Evolutionary conservation across 352 stramenopile species (phyloP).

Genomic region (Pythium aristosporum): DNA sequence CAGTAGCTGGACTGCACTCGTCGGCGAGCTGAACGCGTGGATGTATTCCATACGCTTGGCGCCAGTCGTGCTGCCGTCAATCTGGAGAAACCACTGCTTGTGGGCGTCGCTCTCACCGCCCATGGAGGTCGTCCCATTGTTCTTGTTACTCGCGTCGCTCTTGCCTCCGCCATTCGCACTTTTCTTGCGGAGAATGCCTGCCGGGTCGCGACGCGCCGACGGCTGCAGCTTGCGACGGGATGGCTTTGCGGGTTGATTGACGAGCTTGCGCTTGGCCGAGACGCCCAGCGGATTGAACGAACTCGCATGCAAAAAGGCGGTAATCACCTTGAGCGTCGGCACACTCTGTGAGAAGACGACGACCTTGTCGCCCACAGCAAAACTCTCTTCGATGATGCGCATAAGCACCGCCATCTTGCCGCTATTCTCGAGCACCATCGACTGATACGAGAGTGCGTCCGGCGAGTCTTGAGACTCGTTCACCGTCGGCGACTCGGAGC

Average conservation of each 20-base stretch:
- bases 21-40: slow-evolving; percentile 62
- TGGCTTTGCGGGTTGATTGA: too few relatives aligned
- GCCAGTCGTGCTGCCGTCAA: slow-evolving; percentile 72
- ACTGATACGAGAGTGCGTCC: not conserved
- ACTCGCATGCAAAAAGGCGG: slow-evolving; percentile 59
- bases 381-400: slow-evolving; percentile 72
- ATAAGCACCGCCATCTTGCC: slow-evolving; percentile 82
- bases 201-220: slow-evolving; percentile 23
- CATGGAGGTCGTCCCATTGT: not conserved
- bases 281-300: slow-evolving; percentile 38
- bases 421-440: slow-evolving; percentile 63
- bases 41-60: slow-evolving; percentile 86
- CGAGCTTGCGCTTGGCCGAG: too few relatives aligned
- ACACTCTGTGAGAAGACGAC: slow-evolving; percentile 90
- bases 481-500: not conserved
- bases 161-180: not conserved
- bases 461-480: not conserved
- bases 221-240: slow-evolving; percentile 5
- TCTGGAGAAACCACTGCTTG: slow-evolving; percentile 78
- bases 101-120: slow-evolving; percentile 3
- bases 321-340: slow-evolving; percentile 79
- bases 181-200: slow-evolving; percentile 25
- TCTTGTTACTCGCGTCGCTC: not conserved
- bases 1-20: slow-evolving; percentile 62
- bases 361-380: slow-evolving; percentile 75